Evolutionary conservation across 1,284 basidiomycete genomes (phyloP), one percentile per base, ranked within the genome.

Genomic region (Puccinia brachypodii): DNA sequence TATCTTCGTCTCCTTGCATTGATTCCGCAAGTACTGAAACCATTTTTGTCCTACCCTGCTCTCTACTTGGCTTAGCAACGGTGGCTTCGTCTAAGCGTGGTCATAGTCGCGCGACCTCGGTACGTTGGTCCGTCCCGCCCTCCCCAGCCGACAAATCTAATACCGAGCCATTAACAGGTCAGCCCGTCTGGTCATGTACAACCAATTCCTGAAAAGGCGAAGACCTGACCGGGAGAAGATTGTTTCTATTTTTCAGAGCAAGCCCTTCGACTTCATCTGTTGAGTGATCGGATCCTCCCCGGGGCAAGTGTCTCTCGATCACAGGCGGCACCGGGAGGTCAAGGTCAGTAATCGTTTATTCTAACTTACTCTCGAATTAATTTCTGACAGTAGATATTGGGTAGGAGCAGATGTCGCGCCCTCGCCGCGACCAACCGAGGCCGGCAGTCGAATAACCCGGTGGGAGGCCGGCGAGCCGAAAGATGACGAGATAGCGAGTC

Each of bases 401-500:
- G 53, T 25, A 56, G n/a, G 22, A 58, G 56, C n/a, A n/a, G 68
- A 33, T 71, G 40, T 50, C 7, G 68, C 13, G 25, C 14, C 14
- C 33, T 74, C 50, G n/a, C 72, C 72, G 6, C 72, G 72, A 9
- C 50, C 72, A 28, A 58, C 72, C 28, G 72, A 74, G 19, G 25
- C 7, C 8, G 53, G 22, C 3, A 75, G 33, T 47, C 68, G 68
- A 28, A 19, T 31, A 9, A 58, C 73, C 22, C 73, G 73, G 14
- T 75, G 73, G 73, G 47, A 42, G 19, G 25, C 73, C 0, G 73
- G 73, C 7, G 73, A 75, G 53, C 9, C 75, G 16, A 76, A 76
- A 40, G 62, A 62, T 36, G 75, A 62, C 11, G 75, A 76, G 47
- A 58, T 76, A 19, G 58, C 56, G 0, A 76, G 56, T 66, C 60